These are phyloP conservation scores for Meyerozyma carpophila DNA, from an alignment of 1,139 yeast species.

Conservation along the genomic window DNA sequence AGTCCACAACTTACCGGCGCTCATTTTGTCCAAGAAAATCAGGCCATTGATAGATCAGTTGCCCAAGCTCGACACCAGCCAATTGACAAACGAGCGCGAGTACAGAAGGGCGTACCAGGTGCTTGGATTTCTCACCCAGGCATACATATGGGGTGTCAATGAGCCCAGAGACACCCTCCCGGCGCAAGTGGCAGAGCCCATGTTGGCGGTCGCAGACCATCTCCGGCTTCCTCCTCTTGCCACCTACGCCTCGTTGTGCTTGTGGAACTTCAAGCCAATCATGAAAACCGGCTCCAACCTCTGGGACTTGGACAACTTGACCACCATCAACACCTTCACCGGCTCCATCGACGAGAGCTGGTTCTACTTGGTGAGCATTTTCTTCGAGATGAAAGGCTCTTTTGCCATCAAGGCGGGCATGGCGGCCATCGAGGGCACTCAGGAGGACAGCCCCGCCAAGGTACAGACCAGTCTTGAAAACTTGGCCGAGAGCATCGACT, in stretches of 20 bases:
- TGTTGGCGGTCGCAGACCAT: slow-evolving; percentile 50
- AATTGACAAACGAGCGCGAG: slow-evolving; percentile 42
- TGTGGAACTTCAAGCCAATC: slow-evolving; percentile 79
- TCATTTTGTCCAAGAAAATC: slow-evolving; percentile 60
- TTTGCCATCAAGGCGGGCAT: slow-evolving; percentile 55
- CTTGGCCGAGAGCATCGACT: slow-evolving; percentile 73
- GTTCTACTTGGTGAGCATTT: slow-evolving; percentile 87
- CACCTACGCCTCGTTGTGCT: slow-evolving; percentile 79
- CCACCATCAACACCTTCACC: slow-evolving; percentile 80
- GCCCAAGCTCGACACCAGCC: slow-evolving; percentile 46
- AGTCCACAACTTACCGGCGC: slow-evolving; percentile 62
- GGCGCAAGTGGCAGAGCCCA: slow-evolving; percentile 61
- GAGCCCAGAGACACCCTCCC: slow-evolving; percentile 68
- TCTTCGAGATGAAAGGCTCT: slow-evolving; percentile 80
- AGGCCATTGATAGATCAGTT: slow-evolving; percentile 54
- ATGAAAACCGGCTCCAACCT: slow-evolving; percentile 30
- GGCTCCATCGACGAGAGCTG: slow-evolving; percentile 90
- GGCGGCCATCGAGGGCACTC: slow-evolving; percentile 47
- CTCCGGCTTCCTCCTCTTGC: slow-evolving; percentile 81
- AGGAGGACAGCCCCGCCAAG: slow-evolving; percentile 23
- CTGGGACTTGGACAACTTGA: slow-evolving; percentile 59
- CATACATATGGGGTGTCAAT: slow-evolving; percentile 82
- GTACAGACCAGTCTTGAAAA: slow-evolving; percentile 49
- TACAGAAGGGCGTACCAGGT: slow-evolving; percentile 76
- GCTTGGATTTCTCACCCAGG: slow-evolving; percentile 76